These are phyloP conservation scores for Pyrrhoderma lamaoense DNA, from an alignment of 1,284 basidiomycete genomes.

Conservation along the genomic window DNA sequence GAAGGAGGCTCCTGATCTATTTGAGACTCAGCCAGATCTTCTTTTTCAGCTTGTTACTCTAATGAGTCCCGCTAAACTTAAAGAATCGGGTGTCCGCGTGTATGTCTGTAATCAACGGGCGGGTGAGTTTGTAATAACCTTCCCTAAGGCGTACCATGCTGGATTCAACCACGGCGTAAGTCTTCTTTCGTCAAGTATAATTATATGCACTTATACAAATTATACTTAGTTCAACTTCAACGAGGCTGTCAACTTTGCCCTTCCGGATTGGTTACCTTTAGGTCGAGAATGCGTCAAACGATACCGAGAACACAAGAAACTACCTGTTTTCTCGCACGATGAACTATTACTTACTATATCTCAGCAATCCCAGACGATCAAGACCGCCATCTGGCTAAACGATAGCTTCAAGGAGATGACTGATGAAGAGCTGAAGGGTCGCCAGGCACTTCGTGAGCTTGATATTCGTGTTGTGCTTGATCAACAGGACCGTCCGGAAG, in stretches of 20 bases:
- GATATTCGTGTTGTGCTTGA: constrained; percentile 66
- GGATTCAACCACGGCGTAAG: constrained; percentile 96
- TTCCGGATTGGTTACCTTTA: constrained; percentile 90
- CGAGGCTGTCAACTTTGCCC: constrained; percentile 98
- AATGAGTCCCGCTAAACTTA: constrained; percentile 90
- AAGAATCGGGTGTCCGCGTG: constrained; percentile 87
- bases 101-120: constrained; percentile 94
- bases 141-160: constrained; percentile 97
- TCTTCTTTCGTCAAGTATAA: constrained; percentile 24
- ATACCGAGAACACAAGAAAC: constrained; percentile 85
- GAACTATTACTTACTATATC: constrained; percentile 95
- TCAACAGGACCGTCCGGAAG: constrained; percentile 79
- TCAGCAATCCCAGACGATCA: constrained; percentile 87
- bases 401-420: constrained; percentile 86
- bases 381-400: constrained; percentile 87
- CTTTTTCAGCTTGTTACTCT: constrained; percentile 97
- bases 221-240: constrained; percentile 85
- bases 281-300: constrained; percentile 84
- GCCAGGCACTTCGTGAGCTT: constrained; percentile 50
- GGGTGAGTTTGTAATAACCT: constrained; percentile 96
- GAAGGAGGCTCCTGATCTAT: constrained; percentile 95
- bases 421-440: constrained; percentile 69
- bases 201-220: constrained; percentile 1
- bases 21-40: constrained; percentile 94
- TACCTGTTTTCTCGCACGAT: constrained; percentile 97